A percentile compares a stretch with the other conserved stretches of the same genome.
Conservation (phyloP, 164 flowering plant species). For the Cinnamomum micranthum region DNA sequence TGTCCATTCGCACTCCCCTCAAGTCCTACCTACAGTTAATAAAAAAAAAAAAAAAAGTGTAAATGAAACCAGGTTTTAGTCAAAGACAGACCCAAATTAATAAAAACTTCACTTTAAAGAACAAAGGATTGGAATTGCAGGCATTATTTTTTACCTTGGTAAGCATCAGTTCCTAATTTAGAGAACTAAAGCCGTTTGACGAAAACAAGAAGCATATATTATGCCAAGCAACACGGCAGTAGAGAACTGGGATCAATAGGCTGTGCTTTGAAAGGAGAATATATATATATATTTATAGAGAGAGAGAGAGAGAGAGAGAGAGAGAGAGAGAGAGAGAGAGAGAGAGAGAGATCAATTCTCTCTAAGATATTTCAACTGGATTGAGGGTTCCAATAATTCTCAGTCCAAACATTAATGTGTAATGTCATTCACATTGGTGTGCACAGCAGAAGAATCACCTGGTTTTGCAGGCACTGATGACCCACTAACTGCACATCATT, state of each 20-base stretch:
- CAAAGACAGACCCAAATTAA: not conserved
- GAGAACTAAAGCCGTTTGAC: not conserved
- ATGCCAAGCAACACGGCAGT: not conserved
- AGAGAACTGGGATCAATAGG: not conserved
- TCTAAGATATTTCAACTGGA: not conserved
- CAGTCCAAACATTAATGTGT: not conserved
- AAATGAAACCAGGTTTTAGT: not conserved
- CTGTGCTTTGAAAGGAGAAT: not conserved
- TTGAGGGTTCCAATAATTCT: not conserved
- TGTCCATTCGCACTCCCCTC: slow-evolving; percentile 89
- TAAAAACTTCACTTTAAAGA: not conserved
- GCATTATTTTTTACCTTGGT: not conserved
- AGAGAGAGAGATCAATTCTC: not conserved
- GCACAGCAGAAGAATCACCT: not conserved
- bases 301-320: not conserved
- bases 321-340: no score
- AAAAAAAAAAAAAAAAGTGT: slow-evolving; percentile 7
- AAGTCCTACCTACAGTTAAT: slow-evolving; percentile 71
- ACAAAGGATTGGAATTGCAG: not conserved
- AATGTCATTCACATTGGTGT: not conserved
- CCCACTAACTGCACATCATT: no score
- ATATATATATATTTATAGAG: not conserved
- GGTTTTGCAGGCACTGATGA: not conserved
- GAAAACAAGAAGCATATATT: no score
- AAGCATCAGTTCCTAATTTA: not conserved